A percentile compares a stretch with the other conserved stretches of the same genome.
phyloP scores from a whole-genome alignment of 139 green algal species.

The Deuterostichococcus epilithicus region DNA sequence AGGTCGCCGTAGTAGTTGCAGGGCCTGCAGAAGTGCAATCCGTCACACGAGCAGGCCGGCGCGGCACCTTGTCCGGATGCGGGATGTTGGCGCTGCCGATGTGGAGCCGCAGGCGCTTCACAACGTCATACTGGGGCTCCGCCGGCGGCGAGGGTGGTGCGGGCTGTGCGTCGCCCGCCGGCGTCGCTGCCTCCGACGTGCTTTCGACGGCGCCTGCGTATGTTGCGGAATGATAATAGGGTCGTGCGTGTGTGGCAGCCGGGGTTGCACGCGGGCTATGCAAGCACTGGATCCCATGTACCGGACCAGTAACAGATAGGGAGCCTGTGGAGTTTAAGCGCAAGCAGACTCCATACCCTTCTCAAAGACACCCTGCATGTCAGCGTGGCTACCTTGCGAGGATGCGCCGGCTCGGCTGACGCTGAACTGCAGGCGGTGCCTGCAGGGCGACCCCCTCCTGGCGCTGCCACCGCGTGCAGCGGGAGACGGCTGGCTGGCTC shows the following conservation, averaged over 20 bases:
- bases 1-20: too few species aligned
- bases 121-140: background rate
- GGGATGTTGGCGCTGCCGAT: slow-evolving; percentile 51
- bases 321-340: too few species aligned
- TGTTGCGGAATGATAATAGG: too few species aligned
- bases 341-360: too few species aligned
- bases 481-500: background rate
- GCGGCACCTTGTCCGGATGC: slow-evolving; percentile 69
- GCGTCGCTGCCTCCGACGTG: background rate
- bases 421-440: background rate
- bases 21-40: background rate
- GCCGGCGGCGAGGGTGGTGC: background rate
- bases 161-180: background rate
- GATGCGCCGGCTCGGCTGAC: background rate
- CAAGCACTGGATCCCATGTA: too few species aligned
- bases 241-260: too few species aligned
- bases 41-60: background rate
- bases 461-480: background rate
- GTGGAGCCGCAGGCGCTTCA: slow-evolving; percentile 31
- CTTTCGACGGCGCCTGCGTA: background rate
- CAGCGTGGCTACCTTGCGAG: background rate
- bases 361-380: too few species aligned
- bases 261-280: too few species aligned
- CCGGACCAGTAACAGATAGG: too few species aligned
- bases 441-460: background rate